These are phyloP conservation scores for Sporothrix dimorphospora DNA, from an alignment of 2,329 filamentous ascomycete genomes.

Conservation along the genomic window DNA sequence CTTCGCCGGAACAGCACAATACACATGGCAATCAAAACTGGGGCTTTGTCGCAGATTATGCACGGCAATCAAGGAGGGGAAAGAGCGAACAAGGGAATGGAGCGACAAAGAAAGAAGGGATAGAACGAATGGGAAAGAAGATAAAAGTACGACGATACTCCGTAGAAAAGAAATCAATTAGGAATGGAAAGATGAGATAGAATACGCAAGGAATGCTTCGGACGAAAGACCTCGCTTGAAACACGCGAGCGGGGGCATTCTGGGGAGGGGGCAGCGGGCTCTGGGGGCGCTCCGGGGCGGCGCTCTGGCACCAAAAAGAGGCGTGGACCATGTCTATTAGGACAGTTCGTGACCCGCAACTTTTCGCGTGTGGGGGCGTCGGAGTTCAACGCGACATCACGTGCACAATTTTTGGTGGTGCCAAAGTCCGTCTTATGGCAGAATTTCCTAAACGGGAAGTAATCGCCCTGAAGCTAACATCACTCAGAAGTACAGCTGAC, in stretches of 20 bases:
- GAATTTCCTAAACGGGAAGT: constrained; percentile 20
- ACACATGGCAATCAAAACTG: constrained; percentile 23
- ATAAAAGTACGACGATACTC: too few species aligned
- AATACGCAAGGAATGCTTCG: background rate
- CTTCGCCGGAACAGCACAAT: background rate
- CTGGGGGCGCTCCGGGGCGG: background rate
- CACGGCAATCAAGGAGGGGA: constrained; percentile 1
- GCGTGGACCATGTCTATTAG: background rate
- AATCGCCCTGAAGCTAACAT: background rate
- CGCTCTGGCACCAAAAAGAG: background rate
- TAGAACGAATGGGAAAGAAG: background rate
- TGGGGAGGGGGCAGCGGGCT: background rate
- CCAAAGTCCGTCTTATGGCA: too few species aligned
- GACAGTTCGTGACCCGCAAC: background rate
- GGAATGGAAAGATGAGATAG: background rate
- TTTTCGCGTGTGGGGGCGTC: constrained; percentile 23
- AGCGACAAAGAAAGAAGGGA: background rate
- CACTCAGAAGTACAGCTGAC: too few species aligned
- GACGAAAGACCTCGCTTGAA: background rate
- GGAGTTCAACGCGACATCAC: constrained; percentile 29
- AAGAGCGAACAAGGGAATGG: constrained; percentile 3
- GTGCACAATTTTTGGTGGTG: background rate
- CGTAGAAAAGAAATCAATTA: background rate
- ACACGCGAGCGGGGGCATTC: background rate
- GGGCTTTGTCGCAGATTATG: constrained; percentile 22